A percentile compares a stretch with the other conserved stretches of the same genome.
These are phyloP conservation scores for Basidioascus undulatus DNA, from an alignment of 768 basidiomycete genomes.

Conservation along the genomic window DNA sequence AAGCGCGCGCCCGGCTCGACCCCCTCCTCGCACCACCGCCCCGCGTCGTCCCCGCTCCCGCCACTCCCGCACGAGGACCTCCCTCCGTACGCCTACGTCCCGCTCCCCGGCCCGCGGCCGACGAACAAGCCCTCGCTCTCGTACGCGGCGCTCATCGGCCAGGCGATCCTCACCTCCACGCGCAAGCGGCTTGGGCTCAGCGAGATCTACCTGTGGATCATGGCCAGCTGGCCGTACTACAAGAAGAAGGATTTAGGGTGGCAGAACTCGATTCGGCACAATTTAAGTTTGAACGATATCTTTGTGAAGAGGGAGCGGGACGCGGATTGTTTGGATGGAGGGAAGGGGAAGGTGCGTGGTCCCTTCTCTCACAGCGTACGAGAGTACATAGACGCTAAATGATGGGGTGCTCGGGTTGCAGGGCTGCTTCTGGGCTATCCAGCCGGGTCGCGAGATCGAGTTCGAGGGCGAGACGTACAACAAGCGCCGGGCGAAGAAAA, in stretches of 20 bases:
- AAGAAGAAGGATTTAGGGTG: constrained; percentile 81
- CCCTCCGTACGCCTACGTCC: constrained; percentile 28
- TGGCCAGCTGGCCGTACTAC: constrained; percentile 77
- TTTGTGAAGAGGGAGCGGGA: constrained; percentile 56
- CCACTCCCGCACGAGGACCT: background rate
- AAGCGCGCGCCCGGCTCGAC: background rate
- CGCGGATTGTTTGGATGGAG: too few species aligned
- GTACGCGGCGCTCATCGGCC: constrained; percentile 87
- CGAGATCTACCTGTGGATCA: constrained; percentile 92
- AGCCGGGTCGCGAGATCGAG: constrained; percentile 54
- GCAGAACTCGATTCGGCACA: constrained; percentile 98
- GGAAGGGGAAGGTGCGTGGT: too few species aligned
- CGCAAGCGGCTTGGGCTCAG: constrained; percentile 69
- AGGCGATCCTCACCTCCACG: constrained; percentile 66
- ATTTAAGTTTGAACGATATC: constrained; percentile 70
- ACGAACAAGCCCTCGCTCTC: constrained; percentile 58
- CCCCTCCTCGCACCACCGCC: background rate
- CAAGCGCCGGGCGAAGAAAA: too few species aligned
- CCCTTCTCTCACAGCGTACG: too few species aligned
- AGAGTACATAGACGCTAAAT: too few species aligned
- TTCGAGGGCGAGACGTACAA: too few species aligned
- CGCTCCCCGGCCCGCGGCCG: constrained; percentile 69
- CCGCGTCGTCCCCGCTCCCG: background rate
- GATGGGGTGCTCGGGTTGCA: constrained; percentile 42
- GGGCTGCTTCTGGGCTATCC: constrained; percentile 69